phyloP scores from a whole-genome alignment of 2,329 filamentous ascomycete genomes.

The Plectosphaerella plurivora region DNA sequence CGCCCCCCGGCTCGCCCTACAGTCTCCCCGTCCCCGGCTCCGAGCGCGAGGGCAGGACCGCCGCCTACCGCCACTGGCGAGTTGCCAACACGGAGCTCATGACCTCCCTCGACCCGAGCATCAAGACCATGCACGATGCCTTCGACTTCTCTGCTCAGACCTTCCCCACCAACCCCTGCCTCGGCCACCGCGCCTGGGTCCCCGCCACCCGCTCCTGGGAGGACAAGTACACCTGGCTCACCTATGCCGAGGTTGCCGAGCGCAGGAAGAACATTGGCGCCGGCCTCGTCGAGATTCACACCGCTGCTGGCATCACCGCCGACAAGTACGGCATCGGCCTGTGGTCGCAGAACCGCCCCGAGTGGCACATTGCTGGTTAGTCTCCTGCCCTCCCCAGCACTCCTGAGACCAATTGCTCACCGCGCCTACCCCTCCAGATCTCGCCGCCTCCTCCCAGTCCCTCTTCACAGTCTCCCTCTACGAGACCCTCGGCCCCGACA shows the following conservation, averaged over 20 bases:
- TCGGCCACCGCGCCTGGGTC: constrained; percentile 81
- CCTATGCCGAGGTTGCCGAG: constrained; percentile 73
- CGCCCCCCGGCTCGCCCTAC: constrained; percentile 73
- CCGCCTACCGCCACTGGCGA: constrained; percentile 80
- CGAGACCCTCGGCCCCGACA: constrained; percentile 87
- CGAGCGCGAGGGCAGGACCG: constrained; percentile 65
- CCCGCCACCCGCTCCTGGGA: constrained; percentile 65
- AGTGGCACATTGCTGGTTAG: constrained; percentile 78
- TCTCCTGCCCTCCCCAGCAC: neutral
- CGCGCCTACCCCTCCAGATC: constrained; percentile 46
- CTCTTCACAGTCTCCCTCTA: constrained; percentile 92
- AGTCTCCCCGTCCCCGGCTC: constrained; percentile 73
- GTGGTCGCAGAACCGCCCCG: constrained; percentile 80
- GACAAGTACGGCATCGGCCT: constrained; percentile 72
- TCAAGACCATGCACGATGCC: constrained; percentile 72
- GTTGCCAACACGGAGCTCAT: constrained; percentile 68
- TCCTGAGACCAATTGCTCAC: neutral
- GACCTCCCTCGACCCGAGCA: constrained; percentile 64
- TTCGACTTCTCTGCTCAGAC: constrained; percentile 67
- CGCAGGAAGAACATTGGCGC: constrained; percentile 81
- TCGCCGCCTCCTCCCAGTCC: constrained; percentile 81
- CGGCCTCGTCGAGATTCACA: constrained; percentile 78
- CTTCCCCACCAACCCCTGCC: constrained; percentile 63
- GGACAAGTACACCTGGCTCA: constrained; percentile 76
- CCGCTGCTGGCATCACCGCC: constrained; percentile 58